Evolutionary conservation across 257 asterid genomes (phyloP), one percentile per base, ranked within the genome.

Genomic region (Osmanthus fragrans): DNA sequence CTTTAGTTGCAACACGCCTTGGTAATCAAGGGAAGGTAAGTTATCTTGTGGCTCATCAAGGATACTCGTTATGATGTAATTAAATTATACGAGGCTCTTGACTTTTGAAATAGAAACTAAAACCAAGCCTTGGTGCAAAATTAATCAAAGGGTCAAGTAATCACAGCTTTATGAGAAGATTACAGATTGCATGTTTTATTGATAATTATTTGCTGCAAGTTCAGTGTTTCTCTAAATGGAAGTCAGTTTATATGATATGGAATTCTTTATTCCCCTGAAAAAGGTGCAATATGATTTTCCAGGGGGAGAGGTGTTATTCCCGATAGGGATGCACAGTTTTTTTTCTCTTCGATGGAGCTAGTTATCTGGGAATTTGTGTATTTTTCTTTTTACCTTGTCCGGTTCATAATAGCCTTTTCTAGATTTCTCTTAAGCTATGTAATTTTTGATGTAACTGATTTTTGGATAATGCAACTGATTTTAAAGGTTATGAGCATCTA

Each of bases 1-100:
- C 99, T 69, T 82, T 93, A 85, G 99, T 91, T 77, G 99, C 99
- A 73, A 96, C 98, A 18, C 92, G 92, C 63, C 84, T 64, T 39
- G 93, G 89, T 73, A 75, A 84, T 80, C 97, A 93, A 83, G 92
- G 97, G 76, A 96, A 93, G 95, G 99, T 90, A 81, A 82, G 87
- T 76, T 76, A 56, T 56, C 19, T 63, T 23, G n/a, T 45, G 39
- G 45, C 60, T 76, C 74, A n/a, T 54, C 58, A 71, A 42, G 65
- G 36, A 47, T 71, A 40, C 63, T 18, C 0, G 12, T 71, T 42
- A 60, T 23, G 68, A 63, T 63, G 51, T 42, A 25, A 23, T 12
- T 10, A 42, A 42, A 63, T 23, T 11, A 23, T 11, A 3, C 7
- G 32, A 58, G 29, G 29, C 5, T 21, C 66, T 58, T 58, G 11